These are phyloP conservation scores for Peronospora belbahrii DNA, from an alignment of 352 stramenopile species.

Conservation along the genomic window DNA sequence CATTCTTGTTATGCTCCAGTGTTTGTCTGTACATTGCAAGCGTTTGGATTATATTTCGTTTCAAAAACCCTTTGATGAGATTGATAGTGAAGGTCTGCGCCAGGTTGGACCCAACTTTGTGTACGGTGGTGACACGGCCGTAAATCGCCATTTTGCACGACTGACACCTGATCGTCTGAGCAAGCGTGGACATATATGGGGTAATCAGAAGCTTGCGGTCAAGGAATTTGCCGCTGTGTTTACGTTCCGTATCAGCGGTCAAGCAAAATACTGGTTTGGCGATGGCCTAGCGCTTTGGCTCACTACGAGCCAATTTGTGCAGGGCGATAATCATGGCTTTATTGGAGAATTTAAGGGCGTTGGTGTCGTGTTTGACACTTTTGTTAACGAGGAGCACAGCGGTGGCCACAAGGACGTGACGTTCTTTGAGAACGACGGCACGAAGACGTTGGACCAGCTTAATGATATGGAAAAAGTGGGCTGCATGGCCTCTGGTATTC, in stretches of 20 bases:
- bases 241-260: slow-evolving; percentile 80
- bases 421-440: slow-evolving; percentile 73
- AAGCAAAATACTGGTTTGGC: slow-evolving; percentile 65
- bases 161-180: slow-evolving; percentile 75
- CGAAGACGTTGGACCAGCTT: slow-evolving; percentile 68
- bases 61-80: slow-evolving; percentile 73
- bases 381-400: slow-evolving; percentile 70
- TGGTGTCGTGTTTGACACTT: slow-evolving; percentile 80
- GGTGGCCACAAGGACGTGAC: slow-evolving; percentile 81
- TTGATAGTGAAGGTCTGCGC: slow-evolving; percentile 51
- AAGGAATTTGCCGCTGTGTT: slow-evolving; percentile 71
- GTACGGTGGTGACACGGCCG: slow-evolving; percentile 48
- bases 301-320: slow-evolving; percentile 46
- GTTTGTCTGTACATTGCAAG: slow-evolving; percentile 20
- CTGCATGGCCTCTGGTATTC: slow-evolving; percentile 70
- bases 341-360: slow-evolving; percentile 63
- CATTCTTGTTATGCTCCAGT: slow-evolving; percentile 16
- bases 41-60: slow-evolving; percentile 54
- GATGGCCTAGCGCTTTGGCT: slow-evolving; percentile 79
- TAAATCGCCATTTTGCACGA: slow-evolving; percentile 78
- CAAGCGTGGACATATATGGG: slow-evolving; percentile 70
- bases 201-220: slow-evolving; percentile 46
- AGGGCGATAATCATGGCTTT: slow-evolving; percentile 79
- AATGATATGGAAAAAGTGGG: slow-evolving; percentile 60
- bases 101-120: slow-evolving; percentile 48